Percentiles rank a stretch among this genome's conserved stretches.
phyloP scores from a whole-genome alignment of 768 basidiomycete species.

The Tricholomella constricta region DNA sequence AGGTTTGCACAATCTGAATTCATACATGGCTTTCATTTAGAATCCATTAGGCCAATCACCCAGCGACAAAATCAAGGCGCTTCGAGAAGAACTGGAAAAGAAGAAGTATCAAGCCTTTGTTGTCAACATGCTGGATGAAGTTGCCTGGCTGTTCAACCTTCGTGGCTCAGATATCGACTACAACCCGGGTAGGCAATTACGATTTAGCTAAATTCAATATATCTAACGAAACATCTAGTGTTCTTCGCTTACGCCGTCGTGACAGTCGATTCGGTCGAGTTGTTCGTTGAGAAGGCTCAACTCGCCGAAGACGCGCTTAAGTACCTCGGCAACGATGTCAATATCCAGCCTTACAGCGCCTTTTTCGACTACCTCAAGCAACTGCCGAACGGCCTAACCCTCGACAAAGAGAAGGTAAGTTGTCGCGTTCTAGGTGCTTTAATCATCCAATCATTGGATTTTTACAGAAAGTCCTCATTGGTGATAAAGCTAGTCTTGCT shows the following conservation, averaged over 20 bases:
- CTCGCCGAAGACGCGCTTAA: conserved; percentile 43
- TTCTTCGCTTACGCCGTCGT: conserved; percentile 93
- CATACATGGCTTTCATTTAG: not conserved
- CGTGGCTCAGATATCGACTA: conserved; percentile 91
- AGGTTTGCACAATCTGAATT: conserved; percentile 37
- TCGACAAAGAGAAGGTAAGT: conserved; percentile 35
- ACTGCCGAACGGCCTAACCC: conserved; percentile 38
- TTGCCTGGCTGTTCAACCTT: conserved; percentile 93
- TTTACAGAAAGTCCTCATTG: conserved; percentile 70
- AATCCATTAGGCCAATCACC: conserved; percentile 54
- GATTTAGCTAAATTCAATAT: too few relatives aligned
- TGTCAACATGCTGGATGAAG: conserved; percentile 89
- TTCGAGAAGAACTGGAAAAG: conserved; percentile 67
- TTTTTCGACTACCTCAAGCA: conserved; percentile 67
- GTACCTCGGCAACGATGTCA: conserved; percentile 60
- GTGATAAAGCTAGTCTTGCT: conserved; percentile 78
- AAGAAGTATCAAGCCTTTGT: conserved; percentile 72
- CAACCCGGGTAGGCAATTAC: conserved; percentile 53
- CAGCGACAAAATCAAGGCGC: conserved; percentile 62
- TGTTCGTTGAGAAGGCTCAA: conserved; percentile 69
- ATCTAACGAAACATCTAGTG: too few relatives aligned
- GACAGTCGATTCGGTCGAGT: conserved; percentile 51
- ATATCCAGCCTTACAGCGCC: conserved; percentile 67
- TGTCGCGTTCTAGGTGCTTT: not conserved
- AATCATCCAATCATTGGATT: not conserved